Conservation (phyloP, 495 filamentous ascomycete species). For the Lophiostoma macrostomum region DNA sequence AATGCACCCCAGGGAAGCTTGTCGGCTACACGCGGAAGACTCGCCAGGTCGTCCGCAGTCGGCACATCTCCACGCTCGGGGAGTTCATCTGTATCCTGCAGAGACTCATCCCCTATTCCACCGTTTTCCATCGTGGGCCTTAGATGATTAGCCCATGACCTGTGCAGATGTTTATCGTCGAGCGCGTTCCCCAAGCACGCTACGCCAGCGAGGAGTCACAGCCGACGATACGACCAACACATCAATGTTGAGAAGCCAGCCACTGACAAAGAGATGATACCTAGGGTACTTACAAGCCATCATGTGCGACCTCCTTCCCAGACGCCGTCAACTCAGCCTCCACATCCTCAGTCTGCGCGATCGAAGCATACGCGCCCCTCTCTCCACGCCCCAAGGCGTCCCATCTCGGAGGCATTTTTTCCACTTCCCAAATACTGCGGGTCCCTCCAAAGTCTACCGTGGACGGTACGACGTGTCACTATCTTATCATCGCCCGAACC, state of each 20-base stretch:
- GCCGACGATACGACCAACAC: too few species aligned
- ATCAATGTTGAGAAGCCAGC: not conserved
- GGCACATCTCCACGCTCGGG: conserved; percentile 3
- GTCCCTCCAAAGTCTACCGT: not conserved
- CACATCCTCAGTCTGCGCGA: conserved; percentile 22
- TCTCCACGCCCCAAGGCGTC: conserved; percentile 4
- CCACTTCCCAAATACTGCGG: not conserved
- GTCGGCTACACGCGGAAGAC: conserved; percentile 28
- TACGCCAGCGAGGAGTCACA: too few species aligned
- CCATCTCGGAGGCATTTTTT: conserved; percentile 11
- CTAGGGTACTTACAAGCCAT: conserved; percentile 6
- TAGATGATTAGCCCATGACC: too few species aligned
- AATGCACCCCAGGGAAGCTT: conserved; percentile 33
- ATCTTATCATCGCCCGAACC: too few species aligned
- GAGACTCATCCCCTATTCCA: not conserved
- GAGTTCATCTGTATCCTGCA: not conserved
- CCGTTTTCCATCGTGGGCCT: not conserved
- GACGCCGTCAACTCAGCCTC: conserved; percentile 12
- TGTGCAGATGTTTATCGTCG: too few species aligned
- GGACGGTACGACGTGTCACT: not conserved
- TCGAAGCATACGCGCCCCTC: conserved; percentile 16
- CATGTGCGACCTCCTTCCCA: conserved; percentile 12
- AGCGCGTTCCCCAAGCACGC: too few species aligned
- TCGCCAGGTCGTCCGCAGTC: conserved; percentile 18
- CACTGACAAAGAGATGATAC: not conserved